Conservation (phyloP, 2,329 filamentous ascomycete species). For the Mycogone perniciosa region DNA sequence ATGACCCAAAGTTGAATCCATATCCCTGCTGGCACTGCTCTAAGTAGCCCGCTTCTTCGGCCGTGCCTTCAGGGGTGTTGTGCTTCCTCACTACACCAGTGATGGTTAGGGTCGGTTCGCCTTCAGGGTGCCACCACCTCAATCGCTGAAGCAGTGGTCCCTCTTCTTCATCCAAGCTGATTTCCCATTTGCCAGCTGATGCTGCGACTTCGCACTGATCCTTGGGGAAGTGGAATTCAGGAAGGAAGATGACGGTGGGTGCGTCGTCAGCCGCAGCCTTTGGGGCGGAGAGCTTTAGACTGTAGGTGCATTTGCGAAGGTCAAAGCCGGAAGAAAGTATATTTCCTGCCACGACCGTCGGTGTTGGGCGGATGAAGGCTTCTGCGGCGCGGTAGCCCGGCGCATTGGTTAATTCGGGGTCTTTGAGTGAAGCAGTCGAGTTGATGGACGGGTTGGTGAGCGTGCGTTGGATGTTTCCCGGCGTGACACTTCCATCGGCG, state of each 20-base stretch:
- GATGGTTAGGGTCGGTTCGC: slow-evolving; percentile 73
- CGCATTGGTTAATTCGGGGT: slow-evolving; percentile 53
- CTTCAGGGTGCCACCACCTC: slow-evolving; percentile 88
- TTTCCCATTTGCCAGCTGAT: slow-evolving; percentile 84
- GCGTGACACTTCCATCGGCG: slow-evolving; percentile 58
- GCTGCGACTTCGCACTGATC: slow-evolving; percentile 66
- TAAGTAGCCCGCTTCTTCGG: slow-evolving; percentile 73
- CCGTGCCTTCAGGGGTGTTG: slow-evolving; percentile 49
- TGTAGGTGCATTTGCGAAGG: slow-evolving; percentile 70
- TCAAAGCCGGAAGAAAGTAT: slow-evolving; percentile 74
- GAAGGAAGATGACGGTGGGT: slow-evolving; percentile 79
- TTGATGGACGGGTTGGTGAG: slow-evolving; percentile 63
- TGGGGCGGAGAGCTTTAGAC: slow-evolving; percentile 59
- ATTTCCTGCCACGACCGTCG: slow-evolving; percentile 66
- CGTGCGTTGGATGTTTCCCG: slow-evolving; percentile 67
- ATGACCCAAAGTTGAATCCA: slow-evolving; percentile 39
- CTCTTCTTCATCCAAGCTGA: slow-evolving; percentile 65
- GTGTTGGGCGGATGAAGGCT: slow-evolving; percentile 82
- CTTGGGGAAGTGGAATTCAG: slow-evolving; percentile 86
- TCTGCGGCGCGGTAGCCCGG: slow-evolving; percentile 85
- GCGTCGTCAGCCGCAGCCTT: slow-evolving; percentile 52
- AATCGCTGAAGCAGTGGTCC: slow-evolving; percentile 67
- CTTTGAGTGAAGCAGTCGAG: slow-evolving; percentile 45
- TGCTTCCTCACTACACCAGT: slow-evolving; percentile 64
- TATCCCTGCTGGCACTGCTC: slow-evolving; percentile 55